Conservation (phyloP, 2,329 filamentous ascomycete genomes). For the Albophoma yamanashiensis region DNA sequence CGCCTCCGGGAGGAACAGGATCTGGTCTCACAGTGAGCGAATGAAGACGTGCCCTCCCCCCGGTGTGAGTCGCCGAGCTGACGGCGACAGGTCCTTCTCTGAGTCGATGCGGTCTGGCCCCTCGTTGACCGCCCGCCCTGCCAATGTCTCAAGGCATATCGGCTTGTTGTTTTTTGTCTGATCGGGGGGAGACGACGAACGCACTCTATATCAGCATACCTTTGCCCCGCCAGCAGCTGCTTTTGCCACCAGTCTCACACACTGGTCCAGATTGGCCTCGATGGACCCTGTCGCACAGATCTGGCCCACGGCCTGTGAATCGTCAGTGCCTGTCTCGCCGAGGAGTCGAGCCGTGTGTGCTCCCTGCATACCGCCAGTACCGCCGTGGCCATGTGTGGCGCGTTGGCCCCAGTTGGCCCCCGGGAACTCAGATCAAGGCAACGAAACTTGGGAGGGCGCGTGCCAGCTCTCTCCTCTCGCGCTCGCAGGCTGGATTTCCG, state of each 20-base stretch:
- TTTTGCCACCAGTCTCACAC: constrained; percentile 58
- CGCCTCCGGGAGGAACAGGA: constrained; percentile 87
- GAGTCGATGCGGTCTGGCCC: background rate
- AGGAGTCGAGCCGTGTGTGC: background rate
- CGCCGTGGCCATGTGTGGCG: constrained; percentile 3
- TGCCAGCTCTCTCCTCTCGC: background rate
- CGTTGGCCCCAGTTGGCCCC: background rate
- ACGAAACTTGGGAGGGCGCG: background rate
- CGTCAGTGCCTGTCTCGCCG: background rate
- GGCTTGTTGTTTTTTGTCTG: background rate
- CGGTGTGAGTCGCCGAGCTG: background rate
- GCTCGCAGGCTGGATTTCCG: background rate
- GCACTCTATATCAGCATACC: constrained; percentile 30
- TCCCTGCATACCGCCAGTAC: background rate
- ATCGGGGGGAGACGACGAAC: background rate
- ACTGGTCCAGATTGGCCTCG: constrained; percentile 69
- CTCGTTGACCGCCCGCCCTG: constrained; percentile 2
- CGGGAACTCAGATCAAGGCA: background rate
- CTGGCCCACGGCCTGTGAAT: constrained; percentile 63
- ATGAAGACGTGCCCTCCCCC: background rate
- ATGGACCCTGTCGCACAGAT: constrained; percentile 77
- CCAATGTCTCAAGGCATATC: constrained; percentile 9
- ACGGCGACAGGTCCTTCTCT: background rate
- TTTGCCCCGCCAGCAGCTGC: constrained; percentile 70
- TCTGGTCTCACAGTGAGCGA: constrained; percentile 27